phyloP scores from a whole-genome alignment of 23 red algal genomes.

The Chondrus crispus region DNA sequence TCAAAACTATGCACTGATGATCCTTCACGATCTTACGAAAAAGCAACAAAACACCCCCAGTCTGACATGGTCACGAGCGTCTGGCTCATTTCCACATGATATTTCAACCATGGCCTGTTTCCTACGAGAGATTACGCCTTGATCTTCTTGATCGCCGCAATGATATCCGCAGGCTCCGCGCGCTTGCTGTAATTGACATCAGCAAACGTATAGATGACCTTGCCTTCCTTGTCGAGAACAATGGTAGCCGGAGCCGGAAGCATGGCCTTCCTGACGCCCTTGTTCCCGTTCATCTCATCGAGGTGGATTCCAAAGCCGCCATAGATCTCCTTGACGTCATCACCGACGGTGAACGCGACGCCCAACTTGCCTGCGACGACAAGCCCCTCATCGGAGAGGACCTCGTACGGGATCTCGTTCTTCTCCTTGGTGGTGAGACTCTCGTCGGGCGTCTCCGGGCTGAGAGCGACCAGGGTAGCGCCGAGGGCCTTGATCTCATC shows the following conservation, averaged over 20 bases:
- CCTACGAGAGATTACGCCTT: no score
- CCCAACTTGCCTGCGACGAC: conserved; percentile 28
- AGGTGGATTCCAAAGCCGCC: conserved; percentile 19
- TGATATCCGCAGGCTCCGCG: conserved; percentile 9
- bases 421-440: conserved; percentile 6
- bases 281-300: conserved; percentile 36
- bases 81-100: no score
- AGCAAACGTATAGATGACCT: background rate
- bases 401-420: conserved; percentile 13
- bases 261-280: background rate
- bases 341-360: conserved; percentile 11
- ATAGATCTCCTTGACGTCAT: conserved; percentile 29
- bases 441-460: conserved; percentile 30
- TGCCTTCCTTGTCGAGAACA: conserved; percentile 30
- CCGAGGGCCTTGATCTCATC: conserved; percentile 6
- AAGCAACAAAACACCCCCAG: no score
- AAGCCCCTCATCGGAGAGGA: conserved; percentile 8
- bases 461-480: conserved; percentile 18
- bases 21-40: no score
- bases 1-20: no score
- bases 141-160: conserved; percentile 7
- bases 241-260: conserved; percentile 24
- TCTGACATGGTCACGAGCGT: no score
- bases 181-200: conserved; percentile 33
- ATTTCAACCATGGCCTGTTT: no score